Percentiles rank a stretch among this genome's conserved stretches.
Evolutionary conservation across 2,329 filamentous ascomycete genomes (phyloP).

Genomic region (Akanthomyces lecanii): DNA sequence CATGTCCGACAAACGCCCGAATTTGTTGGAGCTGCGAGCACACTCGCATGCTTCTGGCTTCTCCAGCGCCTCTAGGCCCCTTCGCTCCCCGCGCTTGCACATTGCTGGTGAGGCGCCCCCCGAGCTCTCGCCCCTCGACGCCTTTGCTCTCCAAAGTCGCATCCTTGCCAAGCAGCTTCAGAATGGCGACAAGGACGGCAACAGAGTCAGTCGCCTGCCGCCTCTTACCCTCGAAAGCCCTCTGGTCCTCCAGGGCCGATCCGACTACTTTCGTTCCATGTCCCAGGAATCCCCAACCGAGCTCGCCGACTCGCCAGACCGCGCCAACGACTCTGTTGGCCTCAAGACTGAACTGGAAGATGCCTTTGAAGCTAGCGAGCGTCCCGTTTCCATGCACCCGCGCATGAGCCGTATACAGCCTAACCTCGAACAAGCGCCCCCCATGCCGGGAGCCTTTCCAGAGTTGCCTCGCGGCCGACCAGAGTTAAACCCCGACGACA

Average conservation of each 20-base stretch:
- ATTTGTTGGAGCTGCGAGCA: constrained; percentile 56
- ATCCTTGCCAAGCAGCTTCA: constrained; percentile 83
- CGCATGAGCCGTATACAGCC: constrained; percentile 62
- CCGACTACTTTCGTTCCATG: constrained; percentile 75
- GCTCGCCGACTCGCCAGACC: constrained; percentile 23
- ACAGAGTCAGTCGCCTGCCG: constrained; percentile 79
- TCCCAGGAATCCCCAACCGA: constrained; percentile 47
- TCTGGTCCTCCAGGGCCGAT: constrained; percentile 67
- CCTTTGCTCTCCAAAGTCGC: constrained; percentile 87
- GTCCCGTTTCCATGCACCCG: constrained; percentile 72
- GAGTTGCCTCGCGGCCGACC: constrained; percentile 40
- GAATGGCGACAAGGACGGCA: constrained; percentile 67
- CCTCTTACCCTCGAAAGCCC: constrained; percentile 80
- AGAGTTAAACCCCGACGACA: constrained; percentile 36
- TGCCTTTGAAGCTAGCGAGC: constrained; percentile 41
- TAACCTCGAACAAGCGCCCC: constrained; percentile 45
- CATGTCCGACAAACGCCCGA: constrained; percentile 42
- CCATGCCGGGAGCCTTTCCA: constrained; percentile 38
- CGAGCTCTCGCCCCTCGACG: constrained; percentile 88
- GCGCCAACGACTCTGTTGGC: constrained; percentile 37
- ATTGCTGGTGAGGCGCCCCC: constrained; percentile 79
- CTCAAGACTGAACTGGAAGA: constrained; percentile 56
- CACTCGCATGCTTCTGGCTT: constrained; percentile 7
- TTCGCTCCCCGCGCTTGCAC: constrained; percentile 70
- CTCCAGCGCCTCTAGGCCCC: constrained; percentile 30